Evolutionary conservation across 305 asterid genomes (phyloP).

Genomic region (Solanum chacoense): DNA sequence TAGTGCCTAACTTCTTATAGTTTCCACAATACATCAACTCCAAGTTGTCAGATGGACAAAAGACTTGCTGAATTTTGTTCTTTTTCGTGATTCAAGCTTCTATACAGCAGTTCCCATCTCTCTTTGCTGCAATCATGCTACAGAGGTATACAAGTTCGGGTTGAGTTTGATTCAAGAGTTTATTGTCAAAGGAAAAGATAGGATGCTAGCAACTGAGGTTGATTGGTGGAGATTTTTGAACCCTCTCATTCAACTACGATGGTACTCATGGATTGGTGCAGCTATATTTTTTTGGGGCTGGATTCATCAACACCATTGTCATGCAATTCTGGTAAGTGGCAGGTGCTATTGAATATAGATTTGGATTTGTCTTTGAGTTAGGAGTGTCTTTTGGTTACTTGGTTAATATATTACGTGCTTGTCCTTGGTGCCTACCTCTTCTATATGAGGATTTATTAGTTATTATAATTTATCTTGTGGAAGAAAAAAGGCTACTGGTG

Average conservation of each 20-base stretch:
- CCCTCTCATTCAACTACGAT: conserved; percentile 47
- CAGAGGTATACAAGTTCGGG: conserved; percentile 42
- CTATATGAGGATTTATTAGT: not conserved
- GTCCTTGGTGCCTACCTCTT: not conserved
- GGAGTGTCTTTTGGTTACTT: not conserved
- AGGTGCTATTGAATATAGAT: not conserved
- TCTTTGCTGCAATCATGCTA: conserved; percentile 49
- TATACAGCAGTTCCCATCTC: conserved; percentile 80
- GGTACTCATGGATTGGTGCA: conserved; percentile 74
- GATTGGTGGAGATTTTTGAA: conserved; percentile 33
- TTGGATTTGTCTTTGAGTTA: not conserved
- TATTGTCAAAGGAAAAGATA: conserved; percentile 55
- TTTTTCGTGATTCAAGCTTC: conserved; percentile 36
- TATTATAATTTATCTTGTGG: not conserved
- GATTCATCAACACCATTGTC: conserved; percentile 69
- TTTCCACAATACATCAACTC: not conserved
- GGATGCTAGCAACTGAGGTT: conserved; percentile 28
- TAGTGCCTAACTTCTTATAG: not conserved
- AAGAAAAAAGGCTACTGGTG: not conserved
- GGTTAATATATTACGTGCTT: not conserved
- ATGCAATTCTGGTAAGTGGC: conserved; percentile 60
- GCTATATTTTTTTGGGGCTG: conserved; percentile 59
- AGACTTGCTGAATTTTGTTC: conserved; percentile 12
- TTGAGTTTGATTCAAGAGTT: conserved; percentile 32
- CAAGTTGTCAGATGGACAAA: not conserved